Conservation (phyloP, 805 yeast species). For the Lipomyces yamadae region DNA sequence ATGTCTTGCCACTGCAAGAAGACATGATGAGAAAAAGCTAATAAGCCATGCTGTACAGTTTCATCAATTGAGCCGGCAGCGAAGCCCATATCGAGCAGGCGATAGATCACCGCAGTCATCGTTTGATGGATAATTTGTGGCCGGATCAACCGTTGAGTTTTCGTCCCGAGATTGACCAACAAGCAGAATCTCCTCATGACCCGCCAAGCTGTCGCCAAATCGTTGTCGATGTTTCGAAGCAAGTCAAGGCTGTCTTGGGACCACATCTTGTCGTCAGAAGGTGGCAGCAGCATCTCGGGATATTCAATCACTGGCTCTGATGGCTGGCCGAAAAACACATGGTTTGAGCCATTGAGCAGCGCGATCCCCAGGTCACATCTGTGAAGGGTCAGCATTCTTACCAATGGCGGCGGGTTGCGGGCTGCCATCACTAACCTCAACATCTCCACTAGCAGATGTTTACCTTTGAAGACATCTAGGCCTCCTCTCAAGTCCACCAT, state of each 20-base stretch:
- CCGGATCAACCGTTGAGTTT: not conserved
- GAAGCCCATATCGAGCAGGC: not conserved
- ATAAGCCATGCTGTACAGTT: not conserved
- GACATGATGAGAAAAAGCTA: not conserved
- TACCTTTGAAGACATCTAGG: not conserved
- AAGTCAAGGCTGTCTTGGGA: not conserved
- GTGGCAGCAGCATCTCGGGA: not conserved
- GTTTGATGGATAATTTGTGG: not conserved
- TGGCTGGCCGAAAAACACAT: not conserved
- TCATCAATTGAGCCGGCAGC: not conserved
- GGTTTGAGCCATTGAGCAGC: not conserved
- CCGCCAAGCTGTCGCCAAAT: not conserved
- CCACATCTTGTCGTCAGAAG: not conserved
- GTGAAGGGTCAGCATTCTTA: not conserved
- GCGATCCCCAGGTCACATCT: not conserved
- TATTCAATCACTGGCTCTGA: not conserved
- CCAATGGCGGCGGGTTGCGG: not conserved
- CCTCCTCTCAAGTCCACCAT: conserved; percentile 1
- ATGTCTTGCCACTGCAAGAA: not conserved
- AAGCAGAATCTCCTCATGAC: not conserved
- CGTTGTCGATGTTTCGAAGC: not conserved
- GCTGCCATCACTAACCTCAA: not conserved
- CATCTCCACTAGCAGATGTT: not conserved
- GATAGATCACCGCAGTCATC: conserved; percentile 1
- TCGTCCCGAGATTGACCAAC: not conserved